Evolutionary conservation across 2,329 filamentous ascomycete genomes (phyloP).

Genomic region (Ascochyta pisi): DNA sequence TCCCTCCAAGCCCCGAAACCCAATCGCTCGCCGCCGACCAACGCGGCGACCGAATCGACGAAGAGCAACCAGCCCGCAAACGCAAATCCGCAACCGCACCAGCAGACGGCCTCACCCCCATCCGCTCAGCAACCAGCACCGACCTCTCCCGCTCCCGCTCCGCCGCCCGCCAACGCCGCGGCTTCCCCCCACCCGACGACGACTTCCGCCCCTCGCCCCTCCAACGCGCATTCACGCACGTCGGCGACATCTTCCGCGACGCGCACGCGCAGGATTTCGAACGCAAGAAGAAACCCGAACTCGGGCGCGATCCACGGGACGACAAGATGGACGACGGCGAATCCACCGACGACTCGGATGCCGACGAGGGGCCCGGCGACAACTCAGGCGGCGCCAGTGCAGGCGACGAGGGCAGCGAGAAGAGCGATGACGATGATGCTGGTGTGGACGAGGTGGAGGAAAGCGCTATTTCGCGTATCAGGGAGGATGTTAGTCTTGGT

Average conservation of each 20-base stretch:
- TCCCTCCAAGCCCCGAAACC: slow-evolving; percentile 38
- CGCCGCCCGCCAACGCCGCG: slow-evolving; percentile 28
- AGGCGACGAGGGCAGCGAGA: slow-evolving; percentile 11
- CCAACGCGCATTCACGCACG: slow-evolving; percentile 55
- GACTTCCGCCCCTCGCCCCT: slow-evolving; percentile 42
- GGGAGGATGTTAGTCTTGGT: slow-evolving; percentile 14
- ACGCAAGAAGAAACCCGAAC: slow-evolving; percentile 68
- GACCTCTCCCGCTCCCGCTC: slow-evolving; percentile 26
- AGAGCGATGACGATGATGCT: slow-evolving; percentile 1
- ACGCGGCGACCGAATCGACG: slow-evolving; percentile 26
- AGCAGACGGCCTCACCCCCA: slow-evolving; percentile 16
- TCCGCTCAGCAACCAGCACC: slow-evolving; percentile 18
- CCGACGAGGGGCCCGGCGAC: slow-evolving; percentile 38
- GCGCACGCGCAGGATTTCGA: slow-evolving; percentile 94
- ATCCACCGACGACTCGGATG: slow-evolving; percentile 27
- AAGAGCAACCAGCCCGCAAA: slow-evolving; percentile 38
- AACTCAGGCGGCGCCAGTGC: slow-evolving; percentile 36
- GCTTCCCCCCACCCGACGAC: slow-evolving; percentile 16
- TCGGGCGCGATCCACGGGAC: slow-evolving; percentile 42
- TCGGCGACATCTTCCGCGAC: slow-evolving; percentile 75
- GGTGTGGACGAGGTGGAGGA: slow-evolving; percentile 9
- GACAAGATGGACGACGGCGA: slow-evolving; percentile 45
- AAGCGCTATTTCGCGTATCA: slow-evolving; percentile 9
- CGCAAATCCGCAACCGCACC: slow-evolving; percentile 11
- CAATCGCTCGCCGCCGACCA: slow-evolving; percentile 8